Evolutionary conservation across 345 rosid genomes (phyloP).

Genomic region (Hevea brasiliensis): DNA sequence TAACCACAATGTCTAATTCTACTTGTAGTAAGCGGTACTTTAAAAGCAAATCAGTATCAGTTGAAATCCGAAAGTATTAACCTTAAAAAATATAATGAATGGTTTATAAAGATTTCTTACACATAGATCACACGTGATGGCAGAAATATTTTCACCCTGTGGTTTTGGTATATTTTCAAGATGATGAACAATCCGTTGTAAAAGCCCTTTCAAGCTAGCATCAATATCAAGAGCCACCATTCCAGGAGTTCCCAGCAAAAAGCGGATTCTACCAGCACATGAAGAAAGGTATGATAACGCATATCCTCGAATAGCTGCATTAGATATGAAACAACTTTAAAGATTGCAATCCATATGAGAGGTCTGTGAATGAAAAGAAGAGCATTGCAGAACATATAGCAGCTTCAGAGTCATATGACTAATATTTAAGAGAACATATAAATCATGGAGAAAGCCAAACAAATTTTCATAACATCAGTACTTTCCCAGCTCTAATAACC

Average conservation of each 20-base stretch:
- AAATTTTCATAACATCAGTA: neutral
- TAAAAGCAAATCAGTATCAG: constrained; percentile 9
- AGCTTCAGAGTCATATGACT: neutral
- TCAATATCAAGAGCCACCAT: constrained; percentile 98
- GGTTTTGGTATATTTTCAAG: constrained; percentile 89
- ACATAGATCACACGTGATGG: constrained; percentile 85
- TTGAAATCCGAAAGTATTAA: neutral
- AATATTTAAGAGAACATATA: neutral
- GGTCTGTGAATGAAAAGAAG: neutral
- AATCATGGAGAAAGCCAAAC: neutral
- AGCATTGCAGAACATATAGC: neutral
- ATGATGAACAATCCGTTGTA: constrained; percentile 79
- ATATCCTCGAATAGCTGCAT: constrained; percentile 97
- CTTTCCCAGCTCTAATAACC: neutral
- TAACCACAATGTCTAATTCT: neutral
- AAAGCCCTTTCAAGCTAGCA: constrained; percentile 78
- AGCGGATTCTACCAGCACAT: constrained; percentile 92
- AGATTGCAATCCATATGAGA: neutral
- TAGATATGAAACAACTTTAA: constrained; percentile 7
- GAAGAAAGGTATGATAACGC: constrained; percentile 98
- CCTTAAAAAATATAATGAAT: constrained; percentile 3
- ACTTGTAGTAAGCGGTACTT: neutral
- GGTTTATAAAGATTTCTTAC: constrained; percentile 53
- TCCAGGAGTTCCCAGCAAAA: constrained; percentile 91
- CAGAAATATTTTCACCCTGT: constrained; percentile 83